Percentiles rank a stretch among this genome's conserved stretches.
phyloP scores from a whole-genome alignment of 1,284 basidiomycete genomes.

The Leccinum griseonigrum region DNA sequence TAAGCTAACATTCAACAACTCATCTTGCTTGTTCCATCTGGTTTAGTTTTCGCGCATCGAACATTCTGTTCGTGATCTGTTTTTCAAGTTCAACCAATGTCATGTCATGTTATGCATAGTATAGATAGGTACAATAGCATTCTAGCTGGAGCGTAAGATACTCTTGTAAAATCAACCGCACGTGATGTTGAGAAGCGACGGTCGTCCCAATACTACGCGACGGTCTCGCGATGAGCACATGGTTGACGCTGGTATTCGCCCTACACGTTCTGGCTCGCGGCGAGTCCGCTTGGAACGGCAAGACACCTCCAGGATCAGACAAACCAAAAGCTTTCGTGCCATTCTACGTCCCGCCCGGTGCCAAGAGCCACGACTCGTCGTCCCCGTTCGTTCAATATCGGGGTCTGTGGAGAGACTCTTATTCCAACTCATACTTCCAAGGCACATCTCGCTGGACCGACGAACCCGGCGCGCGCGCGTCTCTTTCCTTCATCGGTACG shows the following conservation, averaged over 20 bases:
- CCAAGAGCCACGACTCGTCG: conserved; percentile 64
- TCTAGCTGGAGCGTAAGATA: conserved; percentile 19
- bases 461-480: conserved; percentile 48
- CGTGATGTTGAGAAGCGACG: conserved; percentile 19
- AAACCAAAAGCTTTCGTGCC: conserved; percentile 51
- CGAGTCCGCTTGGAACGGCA: conserved; percentile 66
- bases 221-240: not conserved
- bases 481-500: conserved; percentile 63
- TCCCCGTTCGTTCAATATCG: conserved; percentile 62
- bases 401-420: conserved; percentile 55
- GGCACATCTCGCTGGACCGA: conserved; percentile 52
- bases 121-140: conserved; percentile 37
- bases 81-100: conserved; percentile 23
- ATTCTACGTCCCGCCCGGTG: conserved; percentile 70
- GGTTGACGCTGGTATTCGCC: conserved; percentile 8
- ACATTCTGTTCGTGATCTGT: conserved; percentile 26
- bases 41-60: conserved; percentile 26
- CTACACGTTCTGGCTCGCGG: conserved; percentile 9
- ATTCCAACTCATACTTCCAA: conserved; percentile 48
- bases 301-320: conserved; percentile 50
- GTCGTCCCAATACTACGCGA: not conserved
- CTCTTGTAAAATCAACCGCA: conserved; percentile 16
- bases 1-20: conserved; percentile 28
- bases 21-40: conserved; percentile 30
- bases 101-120: conserved; percentile 34